phyloP scores from a whole-genome alignment of 208 protist species.

The Leishmania braziliensis region DNA sequence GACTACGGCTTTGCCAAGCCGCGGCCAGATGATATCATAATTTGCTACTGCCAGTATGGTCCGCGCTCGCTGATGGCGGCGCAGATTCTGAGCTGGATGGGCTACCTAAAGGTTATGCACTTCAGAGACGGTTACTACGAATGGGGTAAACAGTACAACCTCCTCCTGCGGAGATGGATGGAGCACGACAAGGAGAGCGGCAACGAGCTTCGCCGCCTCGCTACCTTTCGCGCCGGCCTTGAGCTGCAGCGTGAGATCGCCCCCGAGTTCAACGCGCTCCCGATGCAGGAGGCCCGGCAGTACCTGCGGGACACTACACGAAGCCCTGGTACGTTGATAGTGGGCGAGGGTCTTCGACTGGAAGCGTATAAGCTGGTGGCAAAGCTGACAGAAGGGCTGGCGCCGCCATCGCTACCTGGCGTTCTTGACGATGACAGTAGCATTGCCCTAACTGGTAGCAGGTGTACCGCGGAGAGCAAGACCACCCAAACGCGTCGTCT shows the following conservation, averaged over 20 bases:
- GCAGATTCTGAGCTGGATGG: conserved; percentile 86
- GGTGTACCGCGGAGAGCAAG: conserved; percentile 16
- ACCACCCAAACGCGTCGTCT: conserved; percentile 21
- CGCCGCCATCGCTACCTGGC: conserved; percentile 34
- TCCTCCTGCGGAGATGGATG: conserved; percentile 81
- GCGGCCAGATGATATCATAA: conserved; percentile 64
- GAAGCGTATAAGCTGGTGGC: conserved; percentile 63
- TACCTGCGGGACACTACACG: conserved; percentile 79
- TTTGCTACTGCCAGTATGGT: conserved; percentile 87
- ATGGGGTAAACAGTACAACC: conserved; percentile 87
- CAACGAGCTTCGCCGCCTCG: conserved; percentile 69
- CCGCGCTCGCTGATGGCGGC: conserved; percentile 82
- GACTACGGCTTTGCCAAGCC: conserved; percentile 83
- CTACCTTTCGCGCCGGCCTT: conserved; percentile 63
- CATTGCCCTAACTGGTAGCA: conserved; percentile 10
- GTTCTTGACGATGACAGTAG: conserved; percentile 31
- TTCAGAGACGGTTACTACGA: conserved; percentile 85
- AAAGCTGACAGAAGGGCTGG: conserved; percentile 49
- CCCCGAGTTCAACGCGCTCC: conserved; percentile 77
- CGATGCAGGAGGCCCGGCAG: conserved; percentile 62
- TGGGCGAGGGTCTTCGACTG: conserved; percentile 62
- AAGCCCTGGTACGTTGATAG: conserved; percentile 49
- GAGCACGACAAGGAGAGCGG: conserved; percentile 73
- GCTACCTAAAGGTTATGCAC: conserved; percentile 77
- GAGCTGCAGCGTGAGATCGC: conserved; percentile 82